Evolutionary conservation across 1,139 yeast species (phyloP), one percentile per base, ranked within the genome.

Genomic region (Sugiyamaella pinicola): DNA sequence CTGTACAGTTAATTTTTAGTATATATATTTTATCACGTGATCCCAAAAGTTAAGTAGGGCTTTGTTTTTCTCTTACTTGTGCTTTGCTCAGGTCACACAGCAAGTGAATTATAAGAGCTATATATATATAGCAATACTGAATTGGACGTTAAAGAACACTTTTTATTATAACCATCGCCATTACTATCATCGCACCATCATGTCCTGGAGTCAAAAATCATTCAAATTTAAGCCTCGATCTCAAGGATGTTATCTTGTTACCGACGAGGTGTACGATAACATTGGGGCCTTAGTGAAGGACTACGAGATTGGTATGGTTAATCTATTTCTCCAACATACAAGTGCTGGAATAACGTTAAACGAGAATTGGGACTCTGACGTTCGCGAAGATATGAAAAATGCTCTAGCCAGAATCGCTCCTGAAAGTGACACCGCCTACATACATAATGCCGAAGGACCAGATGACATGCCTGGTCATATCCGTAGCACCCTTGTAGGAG

Each of bases 381-480:
- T 87, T 7, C 76, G 91, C 54, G 70, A 68, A 2, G 95, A 87
- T 64, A 77, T 87, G 86, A 75, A 78, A 13, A 75, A 77, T 29
- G 79, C 86, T 0, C 70, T 87, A 61, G 85, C 82, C 61, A 72
- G 81, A 52, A 73, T 85, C 55, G 88, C 81, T 1, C 95, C 95
- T 0, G 93, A 86, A 64, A 84, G 84, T 46, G 81, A 78, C 54
- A 62, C 60, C 62, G 18, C 9, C 19, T 83, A 82, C 61, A 70
- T 80, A 40, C 93, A 86, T 64, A 78, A 76, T 40, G 91, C 84
- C 55, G 95, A 87, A 68, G 95, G 77, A 15, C 80, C 86, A 1
- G 93, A 87, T 66, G 95, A 87, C 66, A 84, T 85, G 88, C 88
- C 93, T 1, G 87, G 90, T 0, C 95, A 87, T 67, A 81, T 84